A percentile compares a stretch with the other conserved stretches of the same genome.
Conservation (phyloP, 208 protist genomes). For the Acanthamoeba triangularis region DNA sequence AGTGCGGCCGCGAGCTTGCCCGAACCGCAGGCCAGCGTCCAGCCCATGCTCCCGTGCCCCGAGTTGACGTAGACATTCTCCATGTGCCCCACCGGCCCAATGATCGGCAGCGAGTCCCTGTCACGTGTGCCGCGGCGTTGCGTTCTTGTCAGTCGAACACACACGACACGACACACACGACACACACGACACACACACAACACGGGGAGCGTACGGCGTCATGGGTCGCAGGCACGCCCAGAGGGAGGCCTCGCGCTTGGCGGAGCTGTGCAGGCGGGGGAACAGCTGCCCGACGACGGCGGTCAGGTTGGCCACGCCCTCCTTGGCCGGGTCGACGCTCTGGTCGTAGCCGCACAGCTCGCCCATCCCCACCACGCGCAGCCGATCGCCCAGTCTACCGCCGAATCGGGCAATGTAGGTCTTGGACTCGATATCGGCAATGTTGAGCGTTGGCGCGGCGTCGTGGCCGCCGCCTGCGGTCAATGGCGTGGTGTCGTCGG, state of each 20-base stretch:
- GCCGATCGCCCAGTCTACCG: neutral
- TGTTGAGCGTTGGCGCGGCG: slow-evolving; percentile 57
- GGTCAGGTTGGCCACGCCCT: slow-evolving; percentile 11
- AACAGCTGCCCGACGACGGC: neutral
- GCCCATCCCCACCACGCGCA: slow-evolving; percentile 54
- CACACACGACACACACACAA: too few relatives aligned
- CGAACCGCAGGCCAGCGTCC: slow-evolving; percentile 68
- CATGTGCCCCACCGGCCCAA: neutral
- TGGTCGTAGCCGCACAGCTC: slow-evolving; percentile 63
- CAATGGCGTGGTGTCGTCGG: neutral
- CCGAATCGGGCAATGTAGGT: slow-evolving; percentile 46
- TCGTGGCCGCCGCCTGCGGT: neutral
- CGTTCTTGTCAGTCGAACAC: neutral
- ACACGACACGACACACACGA: neutral
- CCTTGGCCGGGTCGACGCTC: neutral
- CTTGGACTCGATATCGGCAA: slow-evolving; percentile 64
- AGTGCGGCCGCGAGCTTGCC: slow-evolving; percentile 14
- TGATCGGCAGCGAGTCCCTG: slow-evolving; percentile 62
- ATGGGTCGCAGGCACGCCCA: slow-evolving; percentile 58
- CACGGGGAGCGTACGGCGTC: slow-evolving; percentile 32
- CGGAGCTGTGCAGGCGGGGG: neutral
- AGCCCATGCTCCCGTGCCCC: slow-evolving; percentile 69
- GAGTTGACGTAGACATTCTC: slow-evolving; percentile 59
- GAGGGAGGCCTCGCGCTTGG: neutral
- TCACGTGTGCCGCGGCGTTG: too few relatives aligned